Evolutionary conservation across 495 filamentous ascomycete species (phyloP).

Genomic region (Tuber borchii): DNA sequence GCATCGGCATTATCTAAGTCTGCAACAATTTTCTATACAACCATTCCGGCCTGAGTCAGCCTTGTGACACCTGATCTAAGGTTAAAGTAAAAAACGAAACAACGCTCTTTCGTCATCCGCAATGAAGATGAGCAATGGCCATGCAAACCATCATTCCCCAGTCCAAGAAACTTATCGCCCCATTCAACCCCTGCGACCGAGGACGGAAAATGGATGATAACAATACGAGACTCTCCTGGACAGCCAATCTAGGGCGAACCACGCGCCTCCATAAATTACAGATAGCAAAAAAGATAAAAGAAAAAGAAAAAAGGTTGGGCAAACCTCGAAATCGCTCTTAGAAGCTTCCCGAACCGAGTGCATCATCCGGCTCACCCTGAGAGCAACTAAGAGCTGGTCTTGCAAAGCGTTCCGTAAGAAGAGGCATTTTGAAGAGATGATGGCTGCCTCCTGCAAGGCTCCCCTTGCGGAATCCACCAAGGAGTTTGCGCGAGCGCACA

Average conservation of each 20-base stretch:
- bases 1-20: conserved; percentile 68
- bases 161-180: background rate
- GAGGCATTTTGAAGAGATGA: conserved; percentile 66
- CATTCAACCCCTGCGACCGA: background rate
- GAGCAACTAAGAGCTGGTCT: conserved; percentile 64
- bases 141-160: background rate
- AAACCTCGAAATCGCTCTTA: conserved; percentile 52
- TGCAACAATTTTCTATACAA: conserved; percentile 52
- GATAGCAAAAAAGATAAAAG: background rate
- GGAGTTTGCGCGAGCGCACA: conserved; percentile 81
- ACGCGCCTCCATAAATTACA: background rate
- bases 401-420: conserved; percentile 68
- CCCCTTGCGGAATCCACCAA: conserved; percentile 70
- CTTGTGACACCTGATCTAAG: conserved; percentile 9
- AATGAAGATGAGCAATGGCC: background rate
- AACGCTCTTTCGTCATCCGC: background rate
- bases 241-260: background rate
- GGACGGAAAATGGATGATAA: background rate
- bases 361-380: conserved; percentile 58
- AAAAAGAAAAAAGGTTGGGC: conserved; percentile 12
- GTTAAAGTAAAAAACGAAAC: conserved; percentile 13
- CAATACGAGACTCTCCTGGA: background rate
- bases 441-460: conserved; percentile 71
- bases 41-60: conserved; percentile 22
- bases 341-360: conserved; percentile 36